Conservation (phyloP, 495 filamentous ascomycete genomes). For the Staphylotrichum tortipilum region DNA sequence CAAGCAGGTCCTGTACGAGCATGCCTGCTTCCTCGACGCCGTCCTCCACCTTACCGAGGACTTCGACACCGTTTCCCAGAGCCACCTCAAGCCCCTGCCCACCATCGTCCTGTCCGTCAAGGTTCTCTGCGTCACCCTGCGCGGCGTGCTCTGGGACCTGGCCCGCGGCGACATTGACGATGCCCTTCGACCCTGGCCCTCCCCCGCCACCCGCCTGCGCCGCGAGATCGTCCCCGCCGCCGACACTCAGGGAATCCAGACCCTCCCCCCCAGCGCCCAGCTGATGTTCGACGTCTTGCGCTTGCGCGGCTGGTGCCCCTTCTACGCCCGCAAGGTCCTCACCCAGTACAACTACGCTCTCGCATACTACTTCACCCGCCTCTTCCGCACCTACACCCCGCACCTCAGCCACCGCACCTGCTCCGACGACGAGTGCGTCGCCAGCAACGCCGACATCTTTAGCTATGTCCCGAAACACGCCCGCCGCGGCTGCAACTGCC, state of each 20-base stretch:
- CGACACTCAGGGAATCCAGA: conserved; percentile 3
- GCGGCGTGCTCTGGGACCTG: conserved; percentile 11
- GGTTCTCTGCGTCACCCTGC: conserved; percentile 15
- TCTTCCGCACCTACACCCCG: conserved; percentile 8
- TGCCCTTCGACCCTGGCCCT: conserved; percentile 9
- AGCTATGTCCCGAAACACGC: conserved; percentile 15
- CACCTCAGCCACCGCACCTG: conserved; percentile 8
- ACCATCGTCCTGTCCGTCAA: conserved; percentile 20
- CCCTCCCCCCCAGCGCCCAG: conserved; percentile 12
- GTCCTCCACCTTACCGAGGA: conserved; percentile 17
- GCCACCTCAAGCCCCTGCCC: conserved; percentile 16
- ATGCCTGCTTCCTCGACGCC: conserved; percentile 13
- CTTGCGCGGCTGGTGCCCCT: conserved; percentile 19
- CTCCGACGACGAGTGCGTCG: conserved; percentile 16
- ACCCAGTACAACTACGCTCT: conserved; percentile 14
- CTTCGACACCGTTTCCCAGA: conserved; percentile 19
- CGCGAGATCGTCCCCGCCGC: conserved; percentile 8
- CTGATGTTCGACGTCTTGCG: conserved; percentile 16
- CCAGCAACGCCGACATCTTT: conserved; percentile 14
- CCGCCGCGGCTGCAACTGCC: conserved; percentile 14
- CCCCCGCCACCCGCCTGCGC: conserved; percentile 1
- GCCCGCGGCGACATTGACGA: conserved; percentile 9
- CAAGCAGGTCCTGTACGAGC: conserved; percentile 10
- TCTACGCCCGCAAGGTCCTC: conserved; percentile 12
- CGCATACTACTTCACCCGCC: conserved; percentile 17